Evolutionary conservation across 805 yeast genomes (phyloP), one percentile per base, ranked within the genome.

Genomic region (Limtongozyma cylindracea): DNA sequence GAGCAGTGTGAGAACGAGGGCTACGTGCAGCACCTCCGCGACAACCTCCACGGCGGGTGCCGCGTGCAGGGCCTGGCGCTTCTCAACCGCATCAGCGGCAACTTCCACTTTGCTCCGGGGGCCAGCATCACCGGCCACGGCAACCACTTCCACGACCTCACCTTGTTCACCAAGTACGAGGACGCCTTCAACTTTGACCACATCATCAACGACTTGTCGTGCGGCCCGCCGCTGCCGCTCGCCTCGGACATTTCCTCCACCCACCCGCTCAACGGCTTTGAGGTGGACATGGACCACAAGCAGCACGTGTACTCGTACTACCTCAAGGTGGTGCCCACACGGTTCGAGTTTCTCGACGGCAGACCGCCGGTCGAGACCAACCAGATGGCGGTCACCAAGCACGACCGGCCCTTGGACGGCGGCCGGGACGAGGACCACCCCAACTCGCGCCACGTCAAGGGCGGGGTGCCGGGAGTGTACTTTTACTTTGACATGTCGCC

Each of bases 71-170:
- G 98, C 15, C 53, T 59, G 12, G 70, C 91, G 5, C 51, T 62
- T 32, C 63, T 88, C 37, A 76, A 76, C 44, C 64, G 91, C 46
- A 72, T 88, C 20, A 68, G 72, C 12, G 98, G 98, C 21, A 73
- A 77, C 36, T 47, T 88, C 29, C 96, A 88, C 49, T 80, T 88
- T 55, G 94, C 95, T 1, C 96, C 98, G 4, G 98, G 98, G 19
- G 65, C 72, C 13, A 66, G 91, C 2, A 56, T 53, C 34, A 60
- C 68, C 18, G 42, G 46, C 25, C 43, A 47, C 7, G 64, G 62
- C 10, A 56, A 57, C 22, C 98, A 88, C 41, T 55, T 62, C 27
- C 98, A 88, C 47, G 98, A 88, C 38, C 44, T 73, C 24, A 71
- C 92, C 6, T 52, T 77, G 23, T 88, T 61, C 45, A 47, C 49